Conservation (phyloP, 768 basidiomycete species). For the Amanita thiersii region DNA sequence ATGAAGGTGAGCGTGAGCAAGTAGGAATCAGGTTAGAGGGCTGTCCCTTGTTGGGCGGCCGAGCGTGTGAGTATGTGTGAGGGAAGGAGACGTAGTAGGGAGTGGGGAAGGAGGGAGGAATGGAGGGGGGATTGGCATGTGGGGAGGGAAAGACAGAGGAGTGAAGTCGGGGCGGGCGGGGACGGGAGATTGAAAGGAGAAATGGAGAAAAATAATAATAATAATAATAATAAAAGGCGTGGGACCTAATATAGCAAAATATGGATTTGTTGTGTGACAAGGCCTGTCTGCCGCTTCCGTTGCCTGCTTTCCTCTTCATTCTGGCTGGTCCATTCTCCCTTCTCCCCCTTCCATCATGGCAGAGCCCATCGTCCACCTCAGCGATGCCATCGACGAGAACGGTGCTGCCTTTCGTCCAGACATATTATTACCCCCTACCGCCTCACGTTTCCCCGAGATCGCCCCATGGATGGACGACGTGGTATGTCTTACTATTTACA, state of each 20-base stretch:
- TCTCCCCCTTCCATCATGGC: conserved; percentile 4
- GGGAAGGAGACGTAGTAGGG: not conserved
- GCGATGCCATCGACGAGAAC: conserved; percentile 17
- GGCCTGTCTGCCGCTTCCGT: not conserved
- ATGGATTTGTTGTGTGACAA: not conserved
- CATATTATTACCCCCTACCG: conserved; percentile 10
- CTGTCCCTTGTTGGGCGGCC: not conserved
- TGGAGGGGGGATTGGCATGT: not conserved
- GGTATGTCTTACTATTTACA: conserved; percentile 1
- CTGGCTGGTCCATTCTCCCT: not conserved
- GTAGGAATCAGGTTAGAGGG: not conserved
- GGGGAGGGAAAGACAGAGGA: not conserved
- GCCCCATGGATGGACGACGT: conserved; percentile 13
- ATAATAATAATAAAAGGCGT: not conserved
- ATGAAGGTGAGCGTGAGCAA: not conserved
- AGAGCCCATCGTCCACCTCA: conserved; percentile 12
- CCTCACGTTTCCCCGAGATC: conserved; percentile 9
- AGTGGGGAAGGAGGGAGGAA: not conserved
- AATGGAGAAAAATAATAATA: not conserved
- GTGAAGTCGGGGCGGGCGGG: not conserved
- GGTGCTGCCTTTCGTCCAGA: conserved; percentile 16
- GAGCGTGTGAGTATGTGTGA: not conserved
- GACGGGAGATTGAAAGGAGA: not conserved
- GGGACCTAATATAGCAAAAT: conserved; percentile 5
- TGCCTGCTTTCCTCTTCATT: not conserved